These are phyloP conservation scores for Uncinocarpus reesii DNA, from an alignment of 2,329 filamentous ascomycete genomes.

Conservation along the genomic window DNA sequence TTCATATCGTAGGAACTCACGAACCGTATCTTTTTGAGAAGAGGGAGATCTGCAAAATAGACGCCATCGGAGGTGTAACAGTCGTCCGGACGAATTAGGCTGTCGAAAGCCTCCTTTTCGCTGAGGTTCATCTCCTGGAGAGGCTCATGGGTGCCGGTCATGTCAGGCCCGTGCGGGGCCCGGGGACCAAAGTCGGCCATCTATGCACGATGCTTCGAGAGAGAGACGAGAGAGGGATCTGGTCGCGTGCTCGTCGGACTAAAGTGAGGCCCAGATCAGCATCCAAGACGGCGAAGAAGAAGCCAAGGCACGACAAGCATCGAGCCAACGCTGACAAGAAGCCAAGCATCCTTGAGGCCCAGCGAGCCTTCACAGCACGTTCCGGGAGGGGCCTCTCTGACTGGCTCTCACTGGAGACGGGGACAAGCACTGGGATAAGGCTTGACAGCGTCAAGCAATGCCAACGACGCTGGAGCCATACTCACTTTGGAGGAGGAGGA, in stretches of 20 bases:
- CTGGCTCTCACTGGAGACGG: neutral
- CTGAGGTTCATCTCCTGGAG: slow-evolving; percentile 45
- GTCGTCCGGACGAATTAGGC: slow-evolving; percentile 78
- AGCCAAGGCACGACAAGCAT: neutral
- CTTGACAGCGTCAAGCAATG: slow-evolving; percentile 3
- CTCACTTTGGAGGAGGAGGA: neutral
- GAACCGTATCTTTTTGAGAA: slow-evolving; percentile 61
- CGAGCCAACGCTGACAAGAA: neutral
- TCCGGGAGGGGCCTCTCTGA: neutral
- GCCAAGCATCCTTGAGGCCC: slow-evolving; percentile 1
- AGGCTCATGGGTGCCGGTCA: slow-evolving; percentile 36
- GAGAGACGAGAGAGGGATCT: neutral
- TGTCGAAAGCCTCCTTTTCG: slow-evolving; percentile 59
- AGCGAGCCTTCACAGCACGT: slow-evolving; percentile 1
- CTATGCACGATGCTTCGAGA: neutral
- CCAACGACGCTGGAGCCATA: neutral
- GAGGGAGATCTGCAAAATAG: slow-evolving; percentile 85
- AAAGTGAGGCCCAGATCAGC: neutral
- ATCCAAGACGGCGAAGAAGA: neutral
- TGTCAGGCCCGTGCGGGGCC: slow-evolving; percentile 41
- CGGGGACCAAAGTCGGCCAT: slow-evolving; percentile 34
- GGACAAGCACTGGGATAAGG: slow-evolving; percentile 2
- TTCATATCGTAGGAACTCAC: slow-evolving; percentile 60
- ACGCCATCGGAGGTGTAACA: slow-evolving; percentile 69
- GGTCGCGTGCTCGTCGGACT: neutral